A percentile compares a stretch with the other conserved stretches of the same genome.
These are phyloP conservation scores for Biancaea sappan DNA, from an alignment of 306 rosid genomes.

Conservation along the genomic window DNA sequence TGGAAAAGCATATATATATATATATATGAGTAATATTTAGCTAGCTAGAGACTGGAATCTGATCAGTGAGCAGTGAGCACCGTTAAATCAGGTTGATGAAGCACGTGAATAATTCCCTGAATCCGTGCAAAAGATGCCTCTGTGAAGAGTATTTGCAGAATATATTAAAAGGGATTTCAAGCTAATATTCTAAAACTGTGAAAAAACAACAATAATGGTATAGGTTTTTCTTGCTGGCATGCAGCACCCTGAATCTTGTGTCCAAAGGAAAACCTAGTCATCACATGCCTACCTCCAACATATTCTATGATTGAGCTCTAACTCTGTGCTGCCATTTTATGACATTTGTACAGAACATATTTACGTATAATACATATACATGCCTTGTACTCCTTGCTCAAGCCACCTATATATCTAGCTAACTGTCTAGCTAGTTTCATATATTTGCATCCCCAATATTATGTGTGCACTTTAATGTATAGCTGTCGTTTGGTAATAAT, in stretches of 20 bases:
- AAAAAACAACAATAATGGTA: constrained; percentile 24
- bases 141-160: constrained; percentile 20
- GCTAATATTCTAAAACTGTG: constrained; percentile 19
- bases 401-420: neutral
- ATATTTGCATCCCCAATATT: neutral
- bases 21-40: neutral
- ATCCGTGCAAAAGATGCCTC: constrained; percentile 55
- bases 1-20: neutral
- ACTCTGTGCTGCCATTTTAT: constrained; percentile 22
- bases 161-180: constrained; percentile 14
- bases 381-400: constrained; percentile 27
- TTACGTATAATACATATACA: constrained; percentile 2
- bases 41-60: constrained; percentile 20
- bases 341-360: constrained; percentile 8
- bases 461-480: neutral
- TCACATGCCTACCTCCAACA: constrained; percentile 29
- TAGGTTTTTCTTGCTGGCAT: constrained; percentile 40
- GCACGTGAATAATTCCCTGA: constrained; percentile 59
- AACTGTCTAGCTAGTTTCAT: neutral
- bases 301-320: constrained; percentile 40
- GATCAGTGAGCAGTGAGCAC: constrained; percentile 13
- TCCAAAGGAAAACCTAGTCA: constrained; percentile 44
- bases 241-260: constrained; percentile 35
- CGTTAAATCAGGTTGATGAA: constrained; percentile 35
- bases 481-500: constrained; percentile 25